phyloP scores from a whole-genome alignment of 2,329 filamentous ascomycete genomes.

The Penicillium carneum region DNA sequence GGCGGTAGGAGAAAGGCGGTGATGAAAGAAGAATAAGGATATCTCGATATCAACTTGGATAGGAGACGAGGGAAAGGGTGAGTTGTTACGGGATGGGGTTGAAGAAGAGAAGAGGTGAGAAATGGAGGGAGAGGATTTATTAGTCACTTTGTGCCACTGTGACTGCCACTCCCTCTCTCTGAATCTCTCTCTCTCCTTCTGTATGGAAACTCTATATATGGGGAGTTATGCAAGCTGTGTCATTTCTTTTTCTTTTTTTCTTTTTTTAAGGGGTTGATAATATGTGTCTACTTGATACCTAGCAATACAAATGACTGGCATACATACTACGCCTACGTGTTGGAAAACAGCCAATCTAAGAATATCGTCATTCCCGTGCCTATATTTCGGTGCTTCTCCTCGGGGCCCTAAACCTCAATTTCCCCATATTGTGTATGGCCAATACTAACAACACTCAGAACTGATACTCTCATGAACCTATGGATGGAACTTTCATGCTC shows the following conservation, averaged over 20 bases:
- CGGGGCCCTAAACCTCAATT: background rate
- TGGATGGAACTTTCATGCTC: background rate
- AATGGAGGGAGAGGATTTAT: constrained; percentile 18
- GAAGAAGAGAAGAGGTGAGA: constrained; percentile 12
- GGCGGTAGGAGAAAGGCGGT: constrained; percentile 35
- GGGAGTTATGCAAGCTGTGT: constrained; percentile 1
- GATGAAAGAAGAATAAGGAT: constrained; percentile 20
- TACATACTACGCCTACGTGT: background rate
- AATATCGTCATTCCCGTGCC: background rate
- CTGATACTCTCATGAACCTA: background rate
- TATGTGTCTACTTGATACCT: background rate
- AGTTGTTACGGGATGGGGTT: constrained; percentile 27
- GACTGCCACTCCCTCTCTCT: constrained; percentile 17
- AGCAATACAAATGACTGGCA: background rate
- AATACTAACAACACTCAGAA: background rate
- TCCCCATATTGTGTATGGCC: background rate
- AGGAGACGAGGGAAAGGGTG: constrained; percentile 11
- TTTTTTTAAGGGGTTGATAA: background rate
- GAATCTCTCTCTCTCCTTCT: constrained; percentile 7
- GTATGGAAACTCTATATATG: constrained; percentile 17
- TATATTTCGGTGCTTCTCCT: background rate
- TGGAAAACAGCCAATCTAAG: background rate
- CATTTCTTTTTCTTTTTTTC: constrained; percentile 1
- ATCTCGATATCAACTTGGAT: constrained; percentile 13
- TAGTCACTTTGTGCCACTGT: constrained; percentile 23